A percentile compares a stretch with the other conserved stretches of the same genome.
Evolutionary conservation across 495 filamentous ascomycete genomes (phyloP).

Genomic region (Xylaria intraflava): DNA sequence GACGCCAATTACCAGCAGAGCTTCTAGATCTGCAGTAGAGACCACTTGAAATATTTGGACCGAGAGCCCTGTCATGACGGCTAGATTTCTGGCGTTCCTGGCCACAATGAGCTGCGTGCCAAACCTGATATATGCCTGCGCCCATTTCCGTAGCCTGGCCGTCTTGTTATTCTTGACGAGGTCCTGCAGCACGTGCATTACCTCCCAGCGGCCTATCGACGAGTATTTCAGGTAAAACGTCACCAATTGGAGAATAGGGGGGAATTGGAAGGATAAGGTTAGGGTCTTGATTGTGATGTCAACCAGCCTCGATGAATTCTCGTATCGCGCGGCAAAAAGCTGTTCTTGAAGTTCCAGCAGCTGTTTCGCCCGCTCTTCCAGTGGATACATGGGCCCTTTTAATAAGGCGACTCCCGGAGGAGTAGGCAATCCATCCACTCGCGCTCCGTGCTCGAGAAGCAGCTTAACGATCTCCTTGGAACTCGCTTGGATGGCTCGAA

Average conservation of each 20-base stretch:
- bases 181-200: conserved; percentile 28
- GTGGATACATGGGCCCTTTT: conserved; percentile 5
- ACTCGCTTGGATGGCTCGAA: conserved; percentile 3
- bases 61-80: neutral
- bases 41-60: neutral
- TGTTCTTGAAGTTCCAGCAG: neutral
- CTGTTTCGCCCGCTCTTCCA: neutral
- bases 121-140: conserved; percentile 18
- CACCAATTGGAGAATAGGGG: neutral
- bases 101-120: neutral
- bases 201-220: conserved; percentile 22
- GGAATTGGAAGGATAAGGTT: neutral
- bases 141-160: conserved; percentile 7
- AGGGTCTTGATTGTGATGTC: neutral
- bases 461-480: conserved; percentile 15
- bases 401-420: conserved; percentile 19
- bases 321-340: neutral
- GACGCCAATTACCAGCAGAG: neutral
- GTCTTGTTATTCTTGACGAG: conserved; percentile 25
- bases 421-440: conserved; percentile 13
- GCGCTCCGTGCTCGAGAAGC: conserved; percentile 12
- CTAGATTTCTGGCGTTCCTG: neutral
- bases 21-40: neutral
- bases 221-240: conserved; percentile 6
- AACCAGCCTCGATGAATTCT: neutral